Evolutionary conservation across 345 rosid species (phyloP).

Genomic region (Populus ilicifolia): DNA sequence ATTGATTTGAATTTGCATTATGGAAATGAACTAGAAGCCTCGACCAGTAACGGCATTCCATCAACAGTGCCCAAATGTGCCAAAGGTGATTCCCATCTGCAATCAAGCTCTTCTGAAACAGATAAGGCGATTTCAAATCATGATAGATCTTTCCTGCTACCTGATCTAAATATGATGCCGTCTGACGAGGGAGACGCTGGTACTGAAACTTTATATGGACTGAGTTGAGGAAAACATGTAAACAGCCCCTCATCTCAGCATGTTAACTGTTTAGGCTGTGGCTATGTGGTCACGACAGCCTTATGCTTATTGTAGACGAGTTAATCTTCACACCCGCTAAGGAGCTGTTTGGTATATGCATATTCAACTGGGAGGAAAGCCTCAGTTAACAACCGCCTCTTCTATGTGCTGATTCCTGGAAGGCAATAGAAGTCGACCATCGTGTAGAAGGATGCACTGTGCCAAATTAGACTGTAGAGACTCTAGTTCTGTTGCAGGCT

Average conservation of each 20-base stretch:
- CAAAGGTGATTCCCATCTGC: conserved; percentile 6
- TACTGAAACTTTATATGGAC: conserved; percentile 31
- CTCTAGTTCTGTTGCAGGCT: conserved; percentile 10
- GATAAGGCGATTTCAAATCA: conserved; percentile 19
- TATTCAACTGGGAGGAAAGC: background rate
- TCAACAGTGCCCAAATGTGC: background rate
- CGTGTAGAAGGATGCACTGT: conserved; percentile 8
- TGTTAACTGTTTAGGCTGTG: background rate
- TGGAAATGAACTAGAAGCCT: conserved; percentile 15
- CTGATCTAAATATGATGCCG: conserved; percentile 73
- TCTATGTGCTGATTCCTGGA: background rate
- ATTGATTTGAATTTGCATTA: conserved; percentile 41
- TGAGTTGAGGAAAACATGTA: conserved; percentile 28
- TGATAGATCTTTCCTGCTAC: conserved; percentile 39
- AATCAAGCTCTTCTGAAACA: conserved; percentile 22
- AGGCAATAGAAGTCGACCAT: background rate
- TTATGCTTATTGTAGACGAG: background rate
- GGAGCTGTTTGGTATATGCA: too few species aligned
- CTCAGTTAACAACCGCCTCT: background rate
- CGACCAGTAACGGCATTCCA: conserved; percentile 10
- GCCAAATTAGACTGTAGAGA: background rate
- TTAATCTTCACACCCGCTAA: background rate
- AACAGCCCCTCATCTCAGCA: background rate
- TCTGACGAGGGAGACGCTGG: conserved; percentile 39
- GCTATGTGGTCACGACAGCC: background rate